A percentile compares a stretch with the other conserved stretches of the same genome.
phyloP scores from a whole-genome alignment of 805 yeast genomes.

The Blastobotrys peoriensis region DNA sequence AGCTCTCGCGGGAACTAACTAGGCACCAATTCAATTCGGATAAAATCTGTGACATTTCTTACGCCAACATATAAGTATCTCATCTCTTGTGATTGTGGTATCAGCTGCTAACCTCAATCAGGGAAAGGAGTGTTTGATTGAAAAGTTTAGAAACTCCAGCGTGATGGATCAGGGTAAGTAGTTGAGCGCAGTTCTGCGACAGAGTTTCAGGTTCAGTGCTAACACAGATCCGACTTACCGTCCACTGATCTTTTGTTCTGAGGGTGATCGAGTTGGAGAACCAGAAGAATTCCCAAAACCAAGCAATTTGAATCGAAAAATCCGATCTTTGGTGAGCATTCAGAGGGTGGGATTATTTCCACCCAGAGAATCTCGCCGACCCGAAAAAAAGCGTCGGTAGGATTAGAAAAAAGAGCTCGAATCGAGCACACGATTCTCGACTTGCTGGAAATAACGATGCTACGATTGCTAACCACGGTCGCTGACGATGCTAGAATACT shows the following conservation, averaged over 20 bases:
- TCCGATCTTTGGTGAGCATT: constrained; percentile 31
- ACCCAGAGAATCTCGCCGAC: constrained; percentile 13
- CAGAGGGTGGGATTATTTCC: constrained; percentile 23
- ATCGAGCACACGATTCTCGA: too few species aligned
- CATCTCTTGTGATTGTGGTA: background rate
- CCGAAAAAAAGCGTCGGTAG: background rate
- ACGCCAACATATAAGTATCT: constrained; percentile 38
- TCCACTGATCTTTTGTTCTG: constrained; percentile 43
- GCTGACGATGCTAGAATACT: too few species aligned
- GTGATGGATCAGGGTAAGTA: constrained; percentile 38
- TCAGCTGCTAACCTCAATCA: constrained; percentile 32
- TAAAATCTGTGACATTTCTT: constrained; percentile 45
- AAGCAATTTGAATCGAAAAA: constrained; percentile 28
- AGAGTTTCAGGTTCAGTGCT: constrained; percentile 3
- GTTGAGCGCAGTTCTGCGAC: background rate
- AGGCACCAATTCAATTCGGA: constrained; percentile 42
- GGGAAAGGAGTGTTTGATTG: constrained; percentile 40
- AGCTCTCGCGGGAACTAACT: background rate
- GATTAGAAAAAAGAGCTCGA: too few species aligned
- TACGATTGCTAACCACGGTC: too few species aligned
- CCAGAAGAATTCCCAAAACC: constrained; percentile 40
- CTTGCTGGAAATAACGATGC: too few species aligned
- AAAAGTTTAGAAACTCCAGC: constrained; percentile 44
- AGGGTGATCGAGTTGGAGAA: constrained; percentile 38
- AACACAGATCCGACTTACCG: constrained; percentile 37